Evolutionary conservation across 495 filamentous ascomycete species (phyloP).

Genomic region (Rusavskia elegans): DNA sequence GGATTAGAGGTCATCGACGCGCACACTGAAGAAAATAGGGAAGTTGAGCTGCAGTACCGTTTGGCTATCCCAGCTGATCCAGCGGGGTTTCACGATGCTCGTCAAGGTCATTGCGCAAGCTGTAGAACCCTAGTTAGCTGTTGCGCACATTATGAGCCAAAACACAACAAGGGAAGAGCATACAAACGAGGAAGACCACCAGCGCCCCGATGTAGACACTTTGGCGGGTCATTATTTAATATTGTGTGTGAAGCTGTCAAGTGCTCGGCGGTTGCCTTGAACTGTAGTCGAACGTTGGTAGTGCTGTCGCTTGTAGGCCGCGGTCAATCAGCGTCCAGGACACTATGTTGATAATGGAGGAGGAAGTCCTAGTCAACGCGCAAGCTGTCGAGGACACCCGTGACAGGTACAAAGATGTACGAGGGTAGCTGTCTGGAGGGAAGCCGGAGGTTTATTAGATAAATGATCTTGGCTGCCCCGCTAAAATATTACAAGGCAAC

Average conservation of each 20-base stretch:
- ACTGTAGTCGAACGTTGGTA: background rate
- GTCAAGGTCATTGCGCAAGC: conserved; percentile 64
- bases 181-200: conserved; percentile 44
- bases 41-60: conserved; percentile 25
- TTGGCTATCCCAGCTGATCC: conserved; percentile 58
- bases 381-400: background rate
- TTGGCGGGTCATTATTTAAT: conserved; percentile 36
- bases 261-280: no score
- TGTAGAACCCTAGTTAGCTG: conserved; percentile 18
- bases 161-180: conserved; percentile 13
- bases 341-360: background rate
- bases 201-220: conserved; percentile 41
- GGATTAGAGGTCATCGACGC: background rate
- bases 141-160: background rate
- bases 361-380: background rate
- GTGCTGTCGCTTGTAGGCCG: background rate
- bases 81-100: conserved; percentile 58
- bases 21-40: background rate
- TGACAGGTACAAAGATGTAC: background rate
- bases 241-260: conserved; percentile 2
- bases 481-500: background rate
- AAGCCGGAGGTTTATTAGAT: background rate
- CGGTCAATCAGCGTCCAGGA: background rate
- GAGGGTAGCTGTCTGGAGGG: background rate
- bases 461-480: background rate